phyloP scores from a whole-genome alignment of 1,139 yeast genomes.

The Magnusiomyces paraingens region DNA sequence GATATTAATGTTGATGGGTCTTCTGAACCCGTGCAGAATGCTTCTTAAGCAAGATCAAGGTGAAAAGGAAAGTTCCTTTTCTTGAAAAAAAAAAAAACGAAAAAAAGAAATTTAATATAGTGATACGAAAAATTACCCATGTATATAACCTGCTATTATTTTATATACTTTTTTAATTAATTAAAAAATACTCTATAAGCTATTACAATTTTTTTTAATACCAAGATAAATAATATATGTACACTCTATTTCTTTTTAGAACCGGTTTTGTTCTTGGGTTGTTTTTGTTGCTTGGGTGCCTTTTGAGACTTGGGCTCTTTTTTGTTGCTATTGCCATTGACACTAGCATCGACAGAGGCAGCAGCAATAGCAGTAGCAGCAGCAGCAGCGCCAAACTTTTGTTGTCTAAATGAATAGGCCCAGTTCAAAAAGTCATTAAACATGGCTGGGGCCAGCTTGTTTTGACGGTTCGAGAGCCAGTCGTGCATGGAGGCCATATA shows the following conservation, averaged over 20 bases:
- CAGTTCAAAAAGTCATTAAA: slow-evolving; percentile 80
- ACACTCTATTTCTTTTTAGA: too few relatives aligned
- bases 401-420: slow-evolving; percentile 34
- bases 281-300: not conserved
- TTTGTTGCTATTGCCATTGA: too few relatives aligned
- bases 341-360: not conserved
- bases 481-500: slow-evolving; percentile 50
- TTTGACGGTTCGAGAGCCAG: slow-evolving; percentile 50
- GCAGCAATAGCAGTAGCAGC: too few relatives aligned
- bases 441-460: slow-evolving; percentile 52
- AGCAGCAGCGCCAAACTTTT: slow-evolving; percentile 3
- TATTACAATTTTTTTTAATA: too few relatives aligned
- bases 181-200: too few relatives aligned
- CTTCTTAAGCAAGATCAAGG: not conserved
- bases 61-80: not conserved
- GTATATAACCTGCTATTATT: too few relatives aligned
- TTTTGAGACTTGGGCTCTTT: not conserved
- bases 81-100: not conserved
- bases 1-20: not conserved
- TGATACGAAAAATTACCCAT: not conserved
- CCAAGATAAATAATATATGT: too few relatives aligned
- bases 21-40: not conserved
- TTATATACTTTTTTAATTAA: too few relatives aligned
- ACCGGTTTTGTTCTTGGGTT: too few relatives aligned
- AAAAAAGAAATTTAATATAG: not conserved